Evolutionary conservation across 176 grass and related monocot species (phyloP), one percentile per base, ranked within the genome.

Genomic region (Puya raimondii): DNA sequence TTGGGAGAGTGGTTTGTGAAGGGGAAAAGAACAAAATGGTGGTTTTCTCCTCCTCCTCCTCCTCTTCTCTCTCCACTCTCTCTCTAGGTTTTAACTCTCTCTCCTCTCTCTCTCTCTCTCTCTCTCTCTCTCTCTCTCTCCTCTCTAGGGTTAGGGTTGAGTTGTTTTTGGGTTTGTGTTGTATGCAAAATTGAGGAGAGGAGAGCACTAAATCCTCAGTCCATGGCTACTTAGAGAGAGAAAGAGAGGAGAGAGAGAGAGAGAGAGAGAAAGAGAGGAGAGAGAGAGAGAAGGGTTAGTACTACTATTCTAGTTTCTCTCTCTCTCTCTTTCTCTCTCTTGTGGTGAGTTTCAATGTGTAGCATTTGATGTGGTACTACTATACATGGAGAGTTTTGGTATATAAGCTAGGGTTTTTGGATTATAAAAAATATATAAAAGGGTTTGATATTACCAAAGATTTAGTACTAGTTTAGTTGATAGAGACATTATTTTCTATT

Each of bases 181-280:
- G 54, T 18, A 20, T 58, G 8, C 3, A 7, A n/a, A 18, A 15
- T 14, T 58, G 12, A 18, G 54, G 18, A 58, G 15, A 16, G 18
- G 53, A 16, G 16, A 54, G 54, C 17, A 58, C 47, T n/a, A 2
- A 70, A 29, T 29, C 10, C 48, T 69, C 26, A 13, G 22, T 21
- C 10, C 67, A n/a, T 18, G 3, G 3, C 18, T 54, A 2, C 10
- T 50, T 59, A 14, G 49, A 57, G 49, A 52, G 70, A 72, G 70
- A 53, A 15, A 53, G 48, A 53, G 69, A 72, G 70, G 29, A 20
- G 29, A n/a, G 50, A 51, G 53, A 58, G 53, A 58, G 47, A 22
- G 68, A 51, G 68, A 70, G 33, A 70, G 64, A 67, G n/a, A 67
- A 12, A 67, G 64, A 67, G 64, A 67, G n/a, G 64, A 67, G 64